Conservation (phyloP, 306 rosid genomes). For the Erythrophleum fordii region DNA sequence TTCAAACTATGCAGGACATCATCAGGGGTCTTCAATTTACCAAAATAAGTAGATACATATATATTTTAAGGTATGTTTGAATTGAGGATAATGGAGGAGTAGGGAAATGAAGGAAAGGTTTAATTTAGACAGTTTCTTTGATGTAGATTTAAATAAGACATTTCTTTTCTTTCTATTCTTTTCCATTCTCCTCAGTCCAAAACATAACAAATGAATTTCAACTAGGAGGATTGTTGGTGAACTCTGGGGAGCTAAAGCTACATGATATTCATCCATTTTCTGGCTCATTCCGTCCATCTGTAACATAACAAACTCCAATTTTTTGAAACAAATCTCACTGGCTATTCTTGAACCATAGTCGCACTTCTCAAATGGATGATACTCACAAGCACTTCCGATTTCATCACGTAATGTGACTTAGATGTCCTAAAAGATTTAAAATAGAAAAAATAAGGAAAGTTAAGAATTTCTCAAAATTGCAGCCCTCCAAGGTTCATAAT, state of each 20-base stretch:
- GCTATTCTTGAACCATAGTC: slow-evolving; percentile 87
- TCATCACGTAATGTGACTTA: slow-evolving; percentile 90
- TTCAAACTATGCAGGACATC: too few species aligned
- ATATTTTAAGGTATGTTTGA: neutral
- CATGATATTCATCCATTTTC: slow-evolving; percentile 71
- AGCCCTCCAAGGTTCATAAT: slow-evolving; percentile 8
- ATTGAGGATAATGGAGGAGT: neutral
- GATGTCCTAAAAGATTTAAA: slow-evolving; percentile 61
- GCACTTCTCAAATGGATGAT: slow-evolving; percentile 96
- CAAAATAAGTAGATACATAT: neutral
- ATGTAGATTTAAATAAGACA: neutral
- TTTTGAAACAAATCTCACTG: slow-evolving; percentile 83
- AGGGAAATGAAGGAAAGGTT: neutral
- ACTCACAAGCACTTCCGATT: slow-evolving; percentile 91
- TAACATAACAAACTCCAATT: slow-evolving; percentile 66
- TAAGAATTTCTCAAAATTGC: neutral
- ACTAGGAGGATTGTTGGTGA: neutral
- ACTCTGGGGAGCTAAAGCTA: slow-evolving; percentile 15
- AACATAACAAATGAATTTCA: neutral
- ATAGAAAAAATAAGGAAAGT: neutral
- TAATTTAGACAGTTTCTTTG: neutral
- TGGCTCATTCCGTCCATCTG: slow-evolving; percentile 82
- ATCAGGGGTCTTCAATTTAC: too few species aligned
- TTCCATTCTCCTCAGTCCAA: neutral
- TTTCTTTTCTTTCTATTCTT: neutral